phyloP scores from a whole-genome alignment of 495 filamentous ascomycete species.

The Oleoguttula mirabilis region DNA sequence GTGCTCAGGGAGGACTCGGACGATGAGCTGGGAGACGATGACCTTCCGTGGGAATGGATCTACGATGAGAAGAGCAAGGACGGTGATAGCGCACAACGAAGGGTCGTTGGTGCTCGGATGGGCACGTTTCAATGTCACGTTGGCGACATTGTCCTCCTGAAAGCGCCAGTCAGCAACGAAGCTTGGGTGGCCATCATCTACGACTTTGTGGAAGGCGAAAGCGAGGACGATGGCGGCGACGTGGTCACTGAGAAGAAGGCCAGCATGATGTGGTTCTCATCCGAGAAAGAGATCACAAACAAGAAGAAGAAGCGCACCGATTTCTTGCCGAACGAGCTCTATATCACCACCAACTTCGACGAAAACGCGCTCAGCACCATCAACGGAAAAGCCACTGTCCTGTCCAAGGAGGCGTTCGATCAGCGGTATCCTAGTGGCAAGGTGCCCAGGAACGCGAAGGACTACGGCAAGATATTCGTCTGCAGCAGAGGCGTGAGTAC shows the following conservation, averaged over 20 bases:
- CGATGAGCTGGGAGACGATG: conserved; percentile 76
- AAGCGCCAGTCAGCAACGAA: conserved; percentile 65
- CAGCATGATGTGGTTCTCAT: conserved; percentile 63
- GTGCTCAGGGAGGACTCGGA: conserved; percentile 78
- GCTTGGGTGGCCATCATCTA: conserved; percentile 85
- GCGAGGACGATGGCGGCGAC: conserved; percentile 27
- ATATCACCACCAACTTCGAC: conserved; percentile 76
- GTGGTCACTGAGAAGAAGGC: conserved; percentile 19
- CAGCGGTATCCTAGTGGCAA: conserved; percentile 62
- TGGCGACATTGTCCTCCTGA: conserved; percentile 75
- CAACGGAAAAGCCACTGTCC: conserved; percentile 70
- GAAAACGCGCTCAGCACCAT: conserved; percentile 76
- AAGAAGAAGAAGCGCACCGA: conserved; percentile 74
- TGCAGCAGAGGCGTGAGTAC: conserved; percentile 84
- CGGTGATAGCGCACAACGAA: background rate
- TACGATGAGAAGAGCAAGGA: conserved; percentile 37
- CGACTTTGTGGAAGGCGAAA: conserved; percentile 51
- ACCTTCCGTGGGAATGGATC: conserved; percentile 89
- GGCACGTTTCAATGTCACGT: conserved; percentile 69
- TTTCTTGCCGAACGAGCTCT: conserved; percentile 77
- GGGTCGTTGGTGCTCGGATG: conserved; percentile 71
- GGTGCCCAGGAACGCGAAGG: conserved; percentile 57
- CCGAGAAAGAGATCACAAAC: conserved; percentile 73
- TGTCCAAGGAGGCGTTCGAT: conserved; percentile 57
- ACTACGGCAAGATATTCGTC: conserved; percentile 80